These are phyloP conservation scores for Cylindricascospora bacillispora DNA, from an alignment of 1,139 yeast genomes.

Conservation along the genomic window DNA sequence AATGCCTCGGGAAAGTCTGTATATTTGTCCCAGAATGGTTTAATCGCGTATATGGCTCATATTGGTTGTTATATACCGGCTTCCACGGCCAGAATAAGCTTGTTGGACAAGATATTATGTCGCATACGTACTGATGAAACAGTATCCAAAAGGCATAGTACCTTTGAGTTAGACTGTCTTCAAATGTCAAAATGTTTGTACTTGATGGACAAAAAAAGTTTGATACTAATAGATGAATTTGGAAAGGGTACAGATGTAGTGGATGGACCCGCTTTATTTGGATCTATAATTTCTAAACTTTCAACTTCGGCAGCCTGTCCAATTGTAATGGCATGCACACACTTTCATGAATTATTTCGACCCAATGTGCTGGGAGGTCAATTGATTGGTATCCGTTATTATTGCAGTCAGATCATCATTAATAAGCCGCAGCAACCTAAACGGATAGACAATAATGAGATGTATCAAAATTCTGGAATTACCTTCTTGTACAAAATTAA, in stretches of 20 bases:
- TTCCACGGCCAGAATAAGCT: slow-evolving; percentile 29
- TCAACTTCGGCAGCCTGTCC: slow-evolving; percentile 18
- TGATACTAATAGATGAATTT: slow-evolving; percentile 37
- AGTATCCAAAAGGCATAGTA: slow-evolving; percentile 31
- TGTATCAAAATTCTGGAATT: slow-evolving; percentile 15
- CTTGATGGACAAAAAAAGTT: slow-evolving; percentile 28
- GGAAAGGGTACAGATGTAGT: slow-evolving; percentile 38
- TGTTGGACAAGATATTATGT: slow-evolving; percentile 34
- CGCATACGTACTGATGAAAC: slow-evolving; percentile 34
- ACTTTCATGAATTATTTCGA: slow-evolving; percentile 32
- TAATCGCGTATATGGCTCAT: slow-evolving; percentile 34
- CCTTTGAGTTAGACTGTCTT: slow-evolving; percentile 35
- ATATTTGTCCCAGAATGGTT: slow-evolving; percentile 32
- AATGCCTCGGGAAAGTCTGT: slow-evolving; percentile 43
- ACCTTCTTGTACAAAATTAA: slow-evolving; percentile 27
- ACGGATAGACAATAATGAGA: no score
- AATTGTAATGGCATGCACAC: slow-evolving; percentile 31
- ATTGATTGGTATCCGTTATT: slow-evolving; percentile 13
- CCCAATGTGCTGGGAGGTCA: slow-evolving; percentile 11
- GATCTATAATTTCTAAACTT: slow-evolving; percentile 27
- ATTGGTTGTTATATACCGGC: slow-evolving; percentile 41
- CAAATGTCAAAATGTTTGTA: slow-evolving; percentile 33
- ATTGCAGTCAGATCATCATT: slow-evolving; percentile 3
- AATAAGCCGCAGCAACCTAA: no score
- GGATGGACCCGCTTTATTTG: slow-evolving; percentile 36